Percentiles rank a stretch among this genome's conserved stretches.
Evolutionary conservation across 176 grass and related monocot genomes (phyloP).

Genomic region (Cocos nucifera): DNA sequence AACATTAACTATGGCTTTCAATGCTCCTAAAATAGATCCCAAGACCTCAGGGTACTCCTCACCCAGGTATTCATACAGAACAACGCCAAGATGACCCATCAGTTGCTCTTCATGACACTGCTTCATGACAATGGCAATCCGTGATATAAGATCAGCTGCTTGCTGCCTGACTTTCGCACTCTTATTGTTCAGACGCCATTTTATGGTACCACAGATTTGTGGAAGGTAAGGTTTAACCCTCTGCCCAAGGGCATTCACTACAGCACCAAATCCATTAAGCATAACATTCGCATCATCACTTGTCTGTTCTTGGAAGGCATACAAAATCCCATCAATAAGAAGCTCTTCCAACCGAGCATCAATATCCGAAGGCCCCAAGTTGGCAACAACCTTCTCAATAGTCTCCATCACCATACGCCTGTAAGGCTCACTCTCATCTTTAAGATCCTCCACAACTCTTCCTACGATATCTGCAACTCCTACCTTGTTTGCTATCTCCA

Average conservation of each 20-base stretch:
- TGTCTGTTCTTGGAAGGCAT: conserved; percentile 99
- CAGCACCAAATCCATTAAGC: conserved; percentile 99
- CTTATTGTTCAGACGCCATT: conserved; percentile 97
- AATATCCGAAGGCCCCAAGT: conserved; percentile 92
- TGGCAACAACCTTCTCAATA: conserved; percentile 94
- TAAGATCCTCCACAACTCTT: conserved; percentile 85
- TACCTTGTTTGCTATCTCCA: conserved; percentile 95
- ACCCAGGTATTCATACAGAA: conserved; percentile 91
- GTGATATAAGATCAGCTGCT: conserved; percentile 90
- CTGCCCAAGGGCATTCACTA: conserved; percentile 82
- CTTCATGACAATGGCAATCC: conserved; percentile 97
- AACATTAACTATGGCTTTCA: conserved; percentile 97
- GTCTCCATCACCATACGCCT: conserved; percentile 99
- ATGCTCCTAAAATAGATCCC: conserved; percentile 90
- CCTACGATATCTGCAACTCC: conserved; percentile 89
- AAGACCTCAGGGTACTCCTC: conserved; percentile 98
- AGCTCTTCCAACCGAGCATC: conserved; percentile 88
- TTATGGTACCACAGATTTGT: conserved; percentile 98
- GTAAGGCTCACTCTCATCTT: conserved; percentile 95
- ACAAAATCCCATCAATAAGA: conserved; percentile 94
- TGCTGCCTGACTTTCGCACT: conserved; percentile 97
- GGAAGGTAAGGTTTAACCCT: conserved; percentile 92
- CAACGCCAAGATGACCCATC: conserved; percentile 94
- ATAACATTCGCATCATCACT: conserved; percentile 99
- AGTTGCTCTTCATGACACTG: conserved; percentile 95